phyloP scores from a whole-genome alignment of 192 early-diverging fungal species.

The Pilobolus umbonatus region DNA sequence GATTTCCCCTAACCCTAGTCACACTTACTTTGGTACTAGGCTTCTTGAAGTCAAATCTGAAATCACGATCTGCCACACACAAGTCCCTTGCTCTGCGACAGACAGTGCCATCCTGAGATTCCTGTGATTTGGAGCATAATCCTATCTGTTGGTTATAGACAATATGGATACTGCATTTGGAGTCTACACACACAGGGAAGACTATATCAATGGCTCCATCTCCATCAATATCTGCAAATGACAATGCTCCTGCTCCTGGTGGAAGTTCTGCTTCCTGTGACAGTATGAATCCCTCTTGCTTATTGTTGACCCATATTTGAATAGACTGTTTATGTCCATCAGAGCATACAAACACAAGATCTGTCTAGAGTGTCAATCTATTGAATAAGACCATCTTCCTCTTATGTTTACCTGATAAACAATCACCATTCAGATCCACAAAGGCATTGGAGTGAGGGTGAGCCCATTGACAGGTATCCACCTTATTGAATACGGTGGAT shows the following conservation, averaged over 20 bases:
- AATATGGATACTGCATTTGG: constrained; percentile 63
- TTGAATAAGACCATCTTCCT: not conserved
- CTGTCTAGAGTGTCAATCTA: not conserved
- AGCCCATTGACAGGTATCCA: constrained; percentile 44
- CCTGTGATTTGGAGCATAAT: constrained; percentile 53
- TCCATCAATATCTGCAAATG: constrained; percentile 93
- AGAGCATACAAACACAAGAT: constrained; percentile 68
- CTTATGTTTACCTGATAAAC: constrained; percentile 57
- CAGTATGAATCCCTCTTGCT: constrained; percentile 60
- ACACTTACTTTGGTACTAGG: constrained; percentile 7
- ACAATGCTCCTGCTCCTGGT: constrained; percentile 62
- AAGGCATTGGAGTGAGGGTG: constrained; percentile 90
- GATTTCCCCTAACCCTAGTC: constrained; percentile 10
- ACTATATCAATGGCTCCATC: constrained; percentile 86
- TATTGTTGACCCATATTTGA: constrained; percentile 74
- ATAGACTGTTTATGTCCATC: constrained; percentile 41
- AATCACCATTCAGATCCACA: constrained; percentile 91
- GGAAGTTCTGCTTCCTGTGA: constrained; percentile 59
- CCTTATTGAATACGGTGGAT: constrained; percentile 12
- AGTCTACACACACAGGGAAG: constrained; percentile 57
- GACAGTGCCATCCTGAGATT: constrained; percentile 20
- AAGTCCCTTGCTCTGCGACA: constrained; percentile 65
- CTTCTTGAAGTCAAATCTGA: constrained; percentile 57
- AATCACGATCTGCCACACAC: constrained; percentile 70
- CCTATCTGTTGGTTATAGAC: constrained; percentile 81